These are phyloP conservation scores for Panaeolus cyanescens DNA, from an alignment of 768 basidiomycete species.

Conservation along the genomic window DNA sequence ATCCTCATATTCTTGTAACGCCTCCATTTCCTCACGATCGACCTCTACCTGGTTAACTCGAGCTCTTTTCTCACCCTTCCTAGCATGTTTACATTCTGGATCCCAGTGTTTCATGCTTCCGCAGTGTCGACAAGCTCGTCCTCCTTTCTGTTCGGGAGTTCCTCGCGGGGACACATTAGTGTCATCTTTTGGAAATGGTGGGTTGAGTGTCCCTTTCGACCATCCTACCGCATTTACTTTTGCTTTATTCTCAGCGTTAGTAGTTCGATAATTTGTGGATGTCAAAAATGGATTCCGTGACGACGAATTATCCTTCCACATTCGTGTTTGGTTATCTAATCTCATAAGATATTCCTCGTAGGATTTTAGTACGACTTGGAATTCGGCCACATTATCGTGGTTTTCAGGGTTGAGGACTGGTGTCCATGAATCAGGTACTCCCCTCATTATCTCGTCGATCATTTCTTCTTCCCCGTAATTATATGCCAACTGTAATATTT, in stretches of 20 bases:
- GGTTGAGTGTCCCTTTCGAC: conserved; percentile 4
- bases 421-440: conserved; percentile 30
- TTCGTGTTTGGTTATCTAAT: conserved; percentile 1
- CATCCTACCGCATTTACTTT: conserved; percentile 5
- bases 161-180: conserved; percentile 9
- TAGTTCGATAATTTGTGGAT: no score
- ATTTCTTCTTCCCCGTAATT: conserved; percentile 24
- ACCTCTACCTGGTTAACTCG: conserved; percentile 17
- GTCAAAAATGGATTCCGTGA: no score
- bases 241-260: neutral
- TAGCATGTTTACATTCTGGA: conserved; percentile 31
- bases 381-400: conserved; percentile 15
- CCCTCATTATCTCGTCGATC: conserved; percentile 35
- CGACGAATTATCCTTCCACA: no score
- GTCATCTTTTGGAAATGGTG: conserved; percentile 27
- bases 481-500: conserved; percentile 15
- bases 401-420: conserved; percentile 23
- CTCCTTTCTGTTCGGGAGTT: conserved; percentile 21
- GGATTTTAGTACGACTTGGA: no score
- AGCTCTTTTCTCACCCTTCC: conserved; percentile 12
- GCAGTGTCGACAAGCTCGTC: conserved; percentile 23
- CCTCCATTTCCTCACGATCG: conserved; percentile 12
- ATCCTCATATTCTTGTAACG: conserved; percentile 28
- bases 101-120: no score
- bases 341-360: conserved; percentile 18